A percentile compares a stretch with the other conserved stretches of the same genome.
phyloP scores from a whole-genome alignment of 352 stramenopile species.

The Globisporangium parvum region DNA sequence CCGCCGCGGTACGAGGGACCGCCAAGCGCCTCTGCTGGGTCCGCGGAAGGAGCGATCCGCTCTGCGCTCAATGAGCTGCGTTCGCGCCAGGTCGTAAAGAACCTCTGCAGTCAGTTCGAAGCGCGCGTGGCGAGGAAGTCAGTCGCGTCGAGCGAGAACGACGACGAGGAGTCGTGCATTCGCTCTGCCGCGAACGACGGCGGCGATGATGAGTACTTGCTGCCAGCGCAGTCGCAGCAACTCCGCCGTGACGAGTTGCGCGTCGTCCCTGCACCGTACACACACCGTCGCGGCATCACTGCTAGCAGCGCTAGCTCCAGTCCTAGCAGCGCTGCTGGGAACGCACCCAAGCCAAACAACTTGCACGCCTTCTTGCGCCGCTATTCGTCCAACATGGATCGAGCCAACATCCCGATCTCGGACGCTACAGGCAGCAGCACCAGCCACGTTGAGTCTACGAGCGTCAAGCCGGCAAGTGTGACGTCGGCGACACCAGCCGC shows the following conservation, averaged over 20 bases:
- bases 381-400: slow-evolving; percentile 61
- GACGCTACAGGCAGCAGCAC: not conserved
- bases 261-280: slow-evolving; percentile 2
- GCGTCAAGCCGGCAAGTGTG: not conserved
- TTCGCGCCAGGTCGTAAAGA: slow-evolving; percentile 44
- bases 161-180: slow-evolving; percentile 11
- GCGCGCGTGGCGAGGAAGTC: slow-evolving; percentile 11
- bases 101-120: slow-evolving; percentile 49
- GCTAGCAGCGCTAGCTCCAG: slow-evolving; percentile 6
- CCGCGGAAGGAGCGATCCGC: slow-evolving; percentile 42
- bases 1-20: slow-evolving; percentile 10
- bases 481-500: not conserved
- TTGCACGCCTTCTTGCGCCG: slow-evolving; percentile 61
- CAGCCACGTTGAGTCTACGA: not conserved
- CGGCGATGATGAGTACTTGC: slow-evolving; percentile 15
- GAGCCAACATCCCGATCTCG: slow-evolving; percentile 8
- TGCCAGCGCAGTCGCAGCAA: slow-evolving; percentile 9
- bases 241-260: slow-evolving; percentile 5
- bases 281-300: not conserved
- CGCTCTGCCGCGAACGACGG: slow-evolving; percentile 4
- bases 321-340: slow-evolving; percentile 3
- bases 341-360: slow-evolving; percentile 38
- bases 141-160: slow-evolving; percentile 13
- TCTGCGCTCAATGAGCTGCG: slow-evolving; percentile 39
- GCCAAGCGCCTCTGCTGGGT: slow-evolving; percentile 1